Evolutionary conservation across 768 basidiomycete genomes (phyloP).

Genomic region (Suillus cothurnatus): DNA sequence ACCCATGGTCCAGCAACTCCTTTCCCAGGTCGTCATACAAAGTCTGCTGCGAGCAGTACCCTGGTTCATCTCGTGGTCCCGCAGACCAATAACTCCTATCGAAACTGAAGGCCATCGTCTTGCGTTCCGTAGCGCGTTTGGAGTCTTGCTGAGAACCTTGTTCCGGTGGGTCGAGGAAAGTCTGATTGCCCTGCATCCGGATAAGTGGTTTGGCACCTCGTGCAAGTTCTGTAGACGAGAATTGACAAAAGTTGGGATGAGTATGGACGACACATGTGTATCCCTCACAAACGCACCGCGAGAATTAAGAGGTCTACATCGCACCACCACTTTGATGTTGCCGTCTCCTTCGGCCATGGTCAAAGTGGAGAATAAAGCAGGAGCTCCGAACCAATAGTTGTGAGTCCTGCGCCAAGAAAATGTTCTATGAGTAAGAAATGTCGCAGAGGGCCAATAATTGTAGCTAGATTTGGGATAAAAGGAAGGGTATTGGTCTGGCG

Average conservation of each 20-base stretch:
- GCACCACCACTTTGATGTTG: conserved; percentile 90
- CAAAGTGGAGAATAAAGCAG: conserved; percentile 17
- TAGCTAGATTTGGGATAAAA: conserved; percentile 9
- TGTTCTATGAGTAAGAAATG: conserved; percentile 10
- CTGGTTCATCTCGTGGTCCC: conserved; percentile 83
- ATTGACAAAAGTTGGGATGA: background rate
- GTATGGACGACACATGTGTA: background rate
- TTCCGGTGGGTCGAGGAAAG: conserved; percentile 90
- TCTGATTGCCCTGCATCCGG: conserved; percentile 93
- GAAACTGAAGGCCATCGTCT: conserved; percentile 88
- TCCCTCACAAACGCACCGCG: conserved; percentile 63
- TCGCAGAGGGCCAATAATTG: conserved; percentile 12
- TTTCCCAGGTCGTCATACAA: conserved; percentile 93
- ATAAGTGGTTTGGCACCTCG: conserved; percentile 94
- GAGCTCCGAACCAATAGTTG: conserved; percentile 14
- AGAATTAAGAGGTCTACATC: conserved; percentile 95
- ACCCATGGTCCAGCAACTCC: conserved; percentile 93
- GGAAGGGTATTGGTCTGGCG: conserved; percentile 10
- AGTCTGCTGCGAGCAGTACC: conserved; percentile 93
- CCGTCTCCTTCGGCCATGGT: conserved; percentile 82
- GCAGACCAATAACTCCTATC: conserved; percentile 99
- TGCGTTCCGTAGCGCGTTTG: conserved; percentile 88
- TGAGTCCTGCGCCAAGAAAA: conserved; percentile 12
- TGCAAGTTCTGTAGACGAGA: conserved; percentile 67
- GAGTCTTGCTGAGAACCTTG: conserved; percentile 62